A percentile compares a stretch with the other conserved stretches of the same genome.
These are phyloP conservation scores for Chaetomium sp. DNA, from an alignment of 2,329 filamentous ascomycete genomes.

Conservation along the genomic window DNA sequence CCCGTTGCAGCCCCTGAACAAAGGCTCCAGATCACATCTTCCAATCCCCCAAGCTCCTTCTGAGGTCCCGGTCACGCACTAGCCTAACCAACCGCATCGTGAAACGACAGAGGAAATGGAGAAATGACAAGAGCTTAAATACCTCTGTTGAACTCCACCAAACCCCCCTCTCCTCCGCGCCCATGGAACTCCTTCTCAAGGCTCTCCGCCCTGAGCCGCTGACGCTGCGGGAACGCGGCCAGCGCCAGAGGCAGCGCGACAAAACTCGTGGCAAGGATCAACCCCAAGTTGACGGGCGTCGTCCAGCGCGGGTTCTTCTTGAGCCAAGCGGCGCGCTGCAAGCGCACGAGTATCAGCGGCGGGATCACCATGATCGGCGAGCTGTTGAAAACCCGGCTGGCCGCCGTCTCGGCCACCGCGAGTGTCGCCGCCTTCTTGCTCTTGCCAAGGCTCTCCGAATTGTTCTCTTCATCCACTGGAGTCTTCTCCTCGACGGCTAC, in stretches of 20 bases:
- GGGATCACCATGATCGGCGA: constrained; percentile 97
- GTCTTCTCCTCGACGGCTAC: not conserved
- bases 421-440: constrained; percentile 80
- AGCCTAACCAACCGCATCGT: no score
- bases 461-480: not conserved
- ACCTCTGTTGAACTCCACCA: constrained; percentile 95
- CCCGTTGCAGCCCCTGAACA: no score
- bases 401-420: constrained; percentile 86
- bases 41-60: no score
- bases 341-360: constrained; percentile 72
- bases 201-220: constrained; percentile 67
- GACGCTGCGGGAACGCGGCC: constrained; percentile 85
- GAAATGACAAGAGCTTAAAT: constrained; percentile 49
- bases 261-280: constrained; percentile 82
- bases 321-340: constrained; percentile 82
- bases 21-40: no score
- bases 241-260: constrained; percentile 85
- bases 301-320: constrained; percentile 69
- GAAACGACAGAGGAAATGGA: not conserved
- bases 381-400: constrained; percentile 86
- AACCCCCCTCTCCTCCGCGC: constrained; percentile 67
- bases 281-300: constrained; percentile 73
- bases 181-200: constrained; percentile 85
- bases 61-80: no score
- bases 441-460: constrained; percentile 61